These are phyloP conservation scores for Nigrospora oryzae DNA, from an alignment of 2,329 filamentous ascomycete species.

Conservation along the genomic window DNA sequence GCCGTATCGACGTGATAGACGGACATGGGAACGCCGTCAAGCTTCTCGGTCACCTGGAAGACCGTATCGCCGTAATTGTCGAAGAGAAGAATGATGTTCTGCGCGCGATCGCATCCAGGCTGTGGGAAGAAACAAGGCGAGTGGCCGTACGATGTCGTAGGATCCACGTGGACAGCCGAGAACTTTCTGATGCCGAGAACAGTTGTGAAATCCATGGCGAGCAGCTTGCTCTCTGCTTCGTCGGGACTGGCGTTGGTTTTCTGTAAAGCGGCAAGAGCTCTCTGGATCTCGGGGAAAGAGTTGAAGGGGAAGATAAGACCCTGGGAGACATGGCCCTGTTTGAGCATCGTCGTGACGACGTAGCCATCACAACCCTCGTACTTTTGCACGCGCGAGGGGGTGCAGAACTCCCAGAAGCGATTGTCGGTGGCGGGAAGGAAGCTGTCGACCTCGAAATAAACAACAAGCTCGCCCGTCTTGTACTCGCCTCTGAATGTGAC, in stretches of 20 bases:
- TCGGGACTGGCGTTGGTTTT: conserved; percentile 6
- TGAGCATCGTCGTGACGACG: conserved; percentile 11
- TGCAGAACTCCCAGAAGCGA: conserved; percentile 13
- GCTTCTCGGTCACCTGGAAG: conserved; percentile 23
- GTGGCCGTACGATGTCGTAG: conserved; percentile 5
- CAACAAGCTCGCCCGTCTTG: conserved; percentile 13
- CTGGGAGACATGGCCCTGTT: conserved; percentile 14
- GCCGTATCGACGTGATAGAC: conserved; percentile 15
- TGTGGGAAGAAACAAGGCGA: conserved; percentile 17
- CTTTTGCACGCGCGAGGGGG: background rate
- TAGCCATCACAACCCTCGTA: conserved; percentile 12
- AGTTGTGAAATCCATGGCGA: conserved; percentile 13
- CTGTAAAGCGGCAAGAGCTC: conserved; percentile 4
- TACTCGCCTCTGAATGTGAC: conserved; percentile 7
- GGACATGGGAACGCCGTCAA: conserved; percentile 22
- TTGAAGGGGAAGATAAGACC: conserved; percentile 16
- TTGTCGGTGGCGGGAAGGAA: conserved; percentile 15
- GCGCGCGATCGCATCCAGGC: conserved; percentile 15
- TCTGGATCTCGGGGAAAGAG: conserved; percentile 11
- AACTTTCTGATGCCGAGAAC: conserved; percentile 19
- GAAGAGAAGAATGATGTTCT: conserved; percentile 15
- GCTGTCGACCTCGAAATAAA: conserved; percentile 23
- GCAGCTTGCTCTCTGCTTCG: conserved; percentile 8
- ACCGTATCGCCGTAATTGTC: background rate
- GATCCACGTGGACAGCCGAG: conserved; percentile 6